phyloP scores from a whole-genome alignment of 768 basidiomycete species.

The Pleurotus citrinopileatus region DNA sequence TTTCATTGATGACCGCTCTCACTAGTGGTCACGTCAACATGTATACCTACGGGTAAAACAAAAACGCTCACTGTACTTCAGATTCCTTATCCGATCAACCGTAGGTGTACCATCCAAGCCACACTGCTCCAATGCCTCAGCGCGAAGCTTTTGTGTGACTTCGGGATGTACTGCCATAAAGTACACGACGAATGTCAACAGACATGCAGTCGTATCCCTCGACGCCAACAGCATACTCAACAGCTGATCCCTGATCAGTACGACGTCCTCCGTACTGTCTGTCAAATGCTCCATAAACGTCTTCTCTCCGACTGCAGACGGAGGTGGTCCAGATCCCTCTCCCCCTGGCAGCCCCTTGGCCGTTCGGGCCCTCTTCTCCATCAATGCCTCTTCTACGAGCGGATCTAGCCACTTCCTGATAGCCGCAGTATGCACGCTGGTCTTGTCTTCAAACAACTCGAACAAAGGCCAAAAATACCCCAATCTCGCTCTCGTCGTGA shows the following conservation, averaged over 20 bases:
- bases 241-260: conserved; percentile 72
- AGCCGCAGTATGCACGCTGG: conserved; percentile 41
- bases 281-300: conserved; percentile 68
- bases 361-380: conserved; percentile 35
- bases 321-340: background rate
- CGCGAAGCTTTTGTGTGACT: conserved; percentile 46
- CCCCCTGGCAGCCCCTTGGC: conserved; percentile 26
- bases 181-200: conserved; percentile 69
- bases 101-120: conserved; percentile 47
- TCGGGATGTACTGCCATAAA: conserved; percentile 66
- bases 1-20: conserved; percentile 78
- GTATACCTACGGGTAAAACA: background rate
- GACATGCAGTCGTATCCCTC: conserved; percentile 74
- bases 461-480: conserved; percentile 61
- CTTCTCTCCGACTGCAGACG: conserved; percentile 41
- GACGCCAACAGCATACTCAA: conserved; percentile 76
- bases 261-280: conserved; percentile 59
- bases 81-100: conserved; percentile 51
- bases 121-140: conserved; percentile 58
- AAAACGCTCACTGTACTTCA: conserved; percentile 60
- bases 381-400: conserved; percentile 51
- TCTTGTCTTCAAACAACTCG: conserved; percentile 57
- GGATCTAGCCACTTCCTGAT: conserved; percentile 65
- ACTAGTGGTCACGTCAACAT: conserved; percentile 33
- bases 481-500: conserved; percentile 46